Evolutionary conservation across 2,329 filamentous ascomycete species (phyloP).

Genomic region (Penicillium sp.): DNA sequence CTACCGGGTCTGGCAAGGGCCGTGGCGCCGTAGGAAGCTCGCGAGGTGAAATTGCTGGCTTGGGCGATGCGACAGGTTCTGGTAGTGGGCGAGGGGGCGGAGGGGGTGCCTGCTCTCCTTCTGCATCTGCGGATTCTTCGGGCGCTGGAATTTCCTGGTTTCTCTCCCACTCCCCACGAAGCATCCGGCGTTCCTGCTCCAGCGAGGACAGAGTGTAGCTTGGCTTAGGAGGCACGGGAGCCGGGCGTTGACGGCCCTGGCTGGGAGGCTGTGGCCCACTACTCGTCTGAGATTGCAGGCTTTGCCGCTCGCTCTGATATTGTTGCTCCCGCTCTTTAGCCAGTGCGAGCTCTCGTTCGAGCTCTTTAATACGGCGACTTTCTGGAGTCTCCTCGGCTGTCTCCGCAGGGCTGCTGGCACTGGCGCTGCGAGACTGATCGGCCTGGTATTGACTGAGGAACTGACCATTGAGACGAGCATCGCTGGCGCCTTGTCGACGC

Average conservation of each 20-base stretch:
- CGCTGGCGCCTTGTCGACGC: conserved; percentile 61
- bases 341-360: conserved; percentile 72
- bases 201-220: conserved; percentile 61
- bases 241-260: conserved; percentile 33
- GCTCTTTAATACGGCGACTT: conserved; percentile 71
- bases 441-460: conserved; percentile 85
- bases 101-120: conserved; percentile 25
- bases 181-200: conserved; percentile 61
- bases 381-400: conserved; percentile 54
- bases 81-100: conserved; percentile 36
- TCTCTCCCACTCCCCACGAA: conserved; percentile 58
- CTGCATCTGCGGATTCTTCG: conserved; percentile 12
- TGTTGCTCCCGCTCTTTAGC: conserved; percentile 67
- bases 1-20: conserved; percentile 52
- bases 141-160: conserved; percentile 34
- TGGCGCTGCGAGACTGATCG: conserved; percentile 55
- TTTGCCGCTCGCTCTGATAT: conserved; percentile 64
- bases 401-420: conserved; percentile 34
- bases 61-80: conserved; percentile 25
- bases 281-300: conserved; percentile 38
- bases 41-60: conserved; percentile 14
- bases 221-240: conserved; percentile 40
- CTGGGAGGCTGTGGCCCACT: conserved; percentile 29
- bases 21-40: conserved; percentile 36
- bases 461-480: conserved; percentile 75